Percentiles rank a stretch among this genome's conserved stretches.
Evolutionary conservation across 331 rosid genomes (phyloP).

Genomic region (Pyracantha coccinea): DNA sequence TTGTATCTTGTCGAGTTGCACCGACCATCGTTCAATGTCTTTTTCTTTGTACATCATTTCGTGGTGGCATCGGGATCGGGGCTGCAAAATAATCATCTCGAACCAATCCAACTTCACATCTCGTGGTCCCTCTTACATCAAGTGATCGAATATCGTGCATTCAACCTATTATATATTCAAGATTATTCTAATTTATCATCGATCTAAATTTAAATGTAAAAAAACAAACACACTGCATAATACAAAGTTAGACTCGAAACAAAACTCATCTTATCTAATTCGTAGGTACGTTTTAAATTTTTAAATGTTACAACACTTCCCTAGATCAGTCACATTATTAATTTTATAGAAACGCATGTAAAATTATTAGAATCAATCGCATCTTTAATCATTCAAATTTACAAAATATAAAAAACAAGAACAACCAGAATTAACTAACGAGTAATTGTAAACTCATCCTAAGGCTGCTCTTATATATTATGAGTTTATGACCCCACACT

Average conservation of each 20-base stretch:
- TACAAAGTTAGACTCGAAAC: background rate
- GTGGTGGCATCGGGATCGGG: background rate
- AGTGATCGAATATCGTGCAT: background rate
- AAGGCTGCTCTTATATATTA: background rate
- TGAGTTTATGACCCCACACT: background rate
- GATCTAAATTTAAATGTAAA: too few relatives aligned
- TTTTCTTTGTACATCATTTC: too few relatives aligned
- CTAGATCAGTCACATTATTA: background rate
- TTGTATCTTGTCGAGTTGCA: background rate
- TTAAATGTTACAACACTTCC: background rate
- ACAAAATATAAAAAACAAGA: too few relatives aligned
- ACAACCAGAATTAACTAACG: too few relatives aligned
- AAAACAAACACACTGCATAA: too few relatives aligned
- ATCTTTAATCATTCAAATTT: too few relatives aligned
- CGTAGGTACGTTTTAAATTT: background rate
- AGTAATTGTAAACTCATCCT: too few relatives aligned
- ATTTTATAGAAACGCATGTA: too few relatives aligned
- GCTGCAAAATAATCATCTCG: conserved; percentile 3
- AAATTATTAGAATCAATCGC: too few relatives aligned
- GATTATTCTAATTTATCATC: too few relatives aligned
- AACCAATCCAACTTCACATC: background rate
- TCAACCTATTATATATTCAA: background rate
- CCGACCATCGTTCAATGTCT: too few relatives aligned
- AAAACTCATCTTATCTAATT: background rate
- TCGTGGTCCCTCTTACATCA: background rate